phyloP scores from a whole-genome alignment of 768 basidiomycete species.

The Macrocybe gigantea region DNA sequence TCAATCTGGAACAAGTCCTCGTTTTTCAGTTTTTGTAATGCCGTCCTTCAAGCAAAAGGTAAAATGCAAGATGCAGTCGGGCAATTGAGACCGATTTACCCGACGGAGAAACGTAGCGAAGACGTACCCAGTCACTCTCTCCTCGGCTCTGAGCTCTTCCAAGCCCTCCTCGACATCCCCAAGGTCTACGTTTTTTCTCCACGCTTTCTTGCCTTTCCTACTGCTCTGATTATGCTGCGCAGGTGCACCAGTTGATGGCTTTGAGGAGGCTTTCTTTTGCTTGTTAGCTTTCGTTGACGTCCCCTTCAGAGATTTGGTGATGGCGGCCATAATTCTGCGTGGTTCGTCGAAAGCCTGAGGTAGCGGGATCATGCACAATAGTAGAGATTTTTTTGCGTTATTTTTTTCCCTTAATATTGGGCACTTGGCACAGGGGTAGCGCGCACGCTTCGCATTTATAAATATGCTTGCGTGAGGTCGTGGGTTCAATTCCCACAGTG shows the following conservation, averaged over 20 bases:
- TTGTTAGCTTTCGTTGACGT: no score
- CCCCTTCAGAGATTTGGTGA: no score
- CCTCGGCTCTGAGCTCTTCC: slow-evolving; percentile 76
- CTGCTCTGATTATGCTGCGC: slow-evolving; percentile 64
- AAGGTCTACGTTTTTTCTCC: slow-evolving; percentile 91
- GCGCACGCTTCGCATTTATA: slow-evolving; percentile 49
- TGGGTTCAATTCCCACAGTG: slow-evolving; percentile 53
- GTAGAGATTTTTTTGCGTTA: no score
- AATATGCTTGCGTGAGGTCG: slow-evolving; percentile 42
- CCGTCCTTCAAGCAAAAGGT: slow-evolving; percentile 33
- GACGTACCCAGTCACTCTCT: slow-evolving; percentile 71
- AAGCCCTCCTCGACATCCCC: slow-evolving; percentile 70
- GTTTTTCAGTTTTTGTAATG: slow-evolving; percentile 63
- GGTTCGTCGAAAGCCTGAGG: no score
- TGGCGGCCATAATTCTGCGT: no score
- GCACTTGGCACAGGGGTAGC: slow-evolving; percentile 59
- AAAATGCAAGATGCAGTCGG: background rate
- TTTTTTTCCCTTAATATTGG: no score
- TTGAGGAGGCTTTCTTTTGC: slow-evolving; percentile 11
- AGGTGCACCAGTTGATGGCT: slow-evolving; percentile 44
- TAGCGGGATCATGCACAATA: no score
- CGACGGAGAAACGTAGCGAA: background rate
- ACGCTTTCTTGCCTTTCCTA: slow-evolving; percentile 87
- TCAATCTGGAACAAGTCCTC: slow-evolving; percentile 79
- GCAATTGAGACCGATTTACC: no score